Conservation (phyloP, 805 yeast genomes). For the Debaryomyces tyrocola region DNA sequence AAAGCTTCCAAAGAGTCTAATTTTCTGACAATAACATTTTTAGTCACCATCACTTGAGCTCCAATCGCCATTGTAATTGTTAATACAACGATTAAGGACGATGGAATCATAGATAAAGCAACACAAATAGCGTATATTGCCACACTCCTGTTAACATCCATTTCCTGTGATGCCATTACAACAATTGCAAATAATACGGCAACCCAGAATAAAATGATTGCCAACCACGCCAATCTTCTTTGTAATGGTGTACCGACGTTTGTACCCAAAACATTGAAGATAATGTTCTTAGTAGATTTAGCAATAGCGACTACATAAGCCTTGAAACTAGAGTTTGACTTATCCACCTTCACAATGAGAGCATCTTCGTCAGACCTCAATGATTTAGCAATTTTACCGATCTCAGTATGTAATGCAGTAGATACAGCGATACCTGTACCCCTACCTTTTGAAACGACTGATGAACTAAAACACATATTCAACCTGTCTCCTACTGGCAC, state of each 20-base stretch:
- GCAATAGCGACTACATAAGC: conserved; percentile 34
- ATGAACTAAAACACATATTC: conserved; percentile 35
- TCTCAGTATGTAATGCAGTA: conserved; percentile 41
- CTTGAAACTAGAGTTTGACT: conserved; percentile 33
- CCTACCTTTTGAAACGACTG: conserved; percentile 43
- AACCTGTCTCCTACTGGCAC: conserved; percentile 38
- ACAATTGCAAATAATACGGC: conserved; percentile 40
- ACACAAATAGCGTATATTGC: conserved; percentile 43
- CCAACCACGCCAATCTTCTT: conserved; percentile 48
- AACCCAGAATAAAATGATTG: conserved; percentile 50
- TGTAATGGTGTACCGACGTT: conserved; percentile 48
- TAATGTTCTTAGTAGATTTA: conserved; percentile 41
- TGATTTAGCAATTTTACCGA: conserved; percentile 41
- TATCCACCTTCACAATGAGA: conserved; percentile 33
- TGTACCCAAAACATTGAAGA: conserved; percentile 46
- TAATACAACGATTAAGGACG: conserved; percentile 37
- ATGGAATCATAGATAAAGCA: conserved; percentile 41
- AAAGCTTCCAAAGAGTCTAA: conserved; percentile 39
- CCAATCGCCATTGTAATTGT: conserved; percentile 44
- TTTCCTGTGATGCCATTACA: conserved; percentile 37
- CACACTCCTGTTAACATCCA: conserved; percentile 31
- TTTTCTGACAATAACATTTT: conserved; percentile 37
- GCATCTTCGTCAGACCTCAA: conserved; percentile 20
- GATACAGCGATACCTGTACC: conserved; percentile 39
- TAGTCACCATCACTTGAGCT: conserved; percentile 39